Evolutionary conservation across 2,329 filamentous ascomycete genomes (phyloP), one percentile per base, ranked within the genome.

Genomic region (Ceratocystis huliohia): DNA sequence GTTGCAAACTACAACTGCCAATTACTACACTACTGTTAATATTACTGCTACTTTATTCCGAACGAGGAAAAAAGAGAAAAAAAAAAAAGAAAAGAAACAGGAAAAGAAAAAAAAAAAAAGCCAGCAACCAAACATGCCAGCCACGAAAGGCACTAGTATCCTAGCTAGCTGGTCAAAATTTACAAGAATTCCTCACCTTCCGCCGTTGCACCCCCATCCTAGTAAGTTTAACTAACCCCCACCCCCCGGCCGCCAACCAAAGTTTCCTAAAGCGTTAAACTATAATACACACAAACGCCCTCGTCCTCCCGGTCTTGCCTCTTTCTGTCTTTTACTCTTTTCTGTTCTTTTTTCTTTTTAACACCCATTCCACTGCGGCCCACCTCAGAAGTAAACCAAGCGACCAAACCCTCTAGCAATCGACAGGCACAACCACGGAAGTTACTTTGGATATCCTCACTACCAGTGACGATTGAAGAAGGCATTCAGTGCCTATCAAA

Each of bases 311-410:
- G 59, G 63, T 65, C 63, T 65, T 65, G 65, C 63, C 57, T 63
- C 66, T 67, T 67, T 67, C 59, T 63, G 63, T 59, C 57, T 65
- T 67, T 63, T 63, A 63, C 63, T 64, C 62, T 65, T 67, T 67
- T 67, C 33, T 62, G 28, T 65, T 61, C 53, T 50, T 65, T 48
- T 48, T 48, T 57, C 59, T 20, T 64, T 61, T 45, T 62, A 63
- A 28, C 45, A 59, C 28, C 57, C 50, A 46, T 57, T 57, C 17
- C 37, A 7, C 33, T 5, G 22, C 44, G 33, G 50, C 53, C 63
- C 48, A 57, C 63, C 48, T 65, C 50, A 37, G 10, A 41, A 15
- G 10, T 15, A 15, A 41, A 41, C 37, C 28, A 44, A 65, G 30
- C 30, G 48, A 20, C 53, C 7, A 33, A 41, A 57, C 22, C 53